Evolutionary conservation across 2,329 filamentous ascomycete species (phyloP).

Genomic region (Cadophora gregata): DNA sequence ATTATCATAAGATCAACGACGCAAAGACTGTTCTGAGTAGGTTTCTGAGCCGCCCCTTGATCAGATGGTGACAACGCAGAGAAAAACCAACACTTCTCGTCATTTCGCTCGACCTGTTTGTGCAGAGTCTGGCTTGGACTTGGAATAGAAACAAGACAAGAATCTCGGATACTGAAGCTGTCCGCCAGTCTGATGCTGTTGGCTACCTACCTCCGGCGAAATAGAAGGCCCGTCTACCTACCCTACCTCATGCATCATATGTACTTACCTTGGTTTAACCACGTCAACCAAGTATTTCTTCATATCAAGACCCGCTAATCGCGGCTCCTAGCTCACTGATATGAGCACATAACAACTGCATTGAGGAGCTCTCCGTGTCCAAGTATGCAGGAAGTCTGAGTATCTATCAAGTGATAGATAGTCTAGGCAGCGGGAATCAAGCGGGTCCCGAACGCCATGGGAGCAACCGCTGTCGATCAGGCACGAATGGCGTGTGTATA

Average conservation of each 20-base stretch:
- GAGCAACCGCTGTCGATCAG: slow-evolving; percentile 2
- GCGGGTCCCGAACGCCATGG: neutral
- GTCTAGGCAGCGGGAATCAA: neutral
- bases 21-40: no score
- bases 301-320: neutral
- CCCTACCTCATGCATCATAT: neutral
- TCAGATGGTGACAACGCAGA: no score
- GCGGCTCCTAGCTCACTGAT: neutral
- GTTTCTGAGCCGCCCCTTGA: no score
- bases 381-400: neutral
- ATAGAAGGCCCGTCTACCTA: slow-evolving; percentile 35
- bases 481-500: neutral
- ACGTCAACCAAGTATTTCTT: neutral
- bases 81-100: no score
- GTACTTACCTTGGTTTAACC: no score
- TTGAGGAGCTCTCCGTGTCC: neutral
- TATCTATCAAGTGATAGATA: neutral
- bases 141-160: neutral
- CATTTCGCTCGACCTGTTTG: neutral
- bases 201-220: neutral
- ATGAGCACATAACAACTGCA: neutral
- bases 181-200: neutral
- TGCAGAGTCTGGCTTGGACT: neutral
- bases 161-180: neutral
- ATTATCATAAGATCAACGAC: no score